phyloP scores from a whole-genome alignment of 768 basidiomycete species.

The Rhodocollybia butyracea region DNA sequence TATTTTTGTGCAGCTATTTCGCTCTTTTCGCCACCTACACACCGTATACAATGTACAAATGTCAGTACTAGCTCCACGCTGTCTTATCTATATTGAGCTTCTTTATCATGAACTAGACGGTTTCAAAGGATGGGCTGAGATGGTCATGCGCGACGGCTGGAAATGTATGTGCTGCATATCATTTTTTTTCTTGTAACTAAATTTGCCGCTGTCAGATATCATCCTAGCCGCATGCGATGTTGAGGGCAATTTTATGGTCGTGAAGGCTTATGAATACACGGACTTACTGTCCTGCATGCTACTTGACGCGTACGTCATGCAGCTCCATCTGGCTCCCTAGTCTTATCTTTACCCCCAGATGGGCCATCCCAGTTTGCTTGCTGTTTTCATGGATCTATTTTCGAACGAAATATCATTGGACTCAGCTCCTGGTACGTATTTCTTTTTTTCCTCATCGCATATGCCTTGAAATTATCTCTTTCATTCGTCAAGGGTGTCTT shows the following conservation, averaged over 20 bases:
- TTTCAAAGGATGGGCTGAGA: slow-evolving; percentile 76
- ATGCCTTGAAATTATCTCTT: neutral
- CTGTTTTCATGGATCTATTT: slow-evolving; percentile 83
- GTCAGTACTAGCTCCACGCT: slow-evolving; percentile 36
- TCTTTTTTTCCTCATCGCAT: neutral
- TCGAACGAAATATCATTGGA: slow-evolving; percentile 78
- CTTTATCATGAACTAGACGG: slow-evolving; percentile 53
- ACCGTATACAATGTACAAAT: slow-evolving; percentile 87
- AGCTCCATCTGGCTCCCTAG: neutral
- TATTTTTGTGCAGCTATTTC: slow-evolving; percentile 56
- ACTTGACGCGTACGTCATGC: slow-evolving; percentile 68
- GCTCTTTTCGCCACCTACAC: slow-evolving; percentile 74
- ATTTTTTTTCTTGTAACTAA: neutral
- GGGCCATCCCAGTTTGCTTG: slow-evolving; percentile 88
- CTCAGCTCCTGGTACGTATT: slow-evolving; percentile 64
- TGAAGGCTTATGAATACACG: slow-evolving; percentile 87
- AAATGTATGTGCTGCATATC: slow-evolving; percentile 54
- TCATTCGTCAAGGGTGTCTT: slow-evolving; percentile 53
- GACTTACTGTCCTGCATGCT: slow-evolving; percentile 88
- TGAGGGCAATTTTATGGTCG: slow-evolving; percentile 84
- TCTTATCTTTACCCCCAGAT: slow-evolving; percentile 36
- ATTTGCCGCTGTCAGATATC: slow-evolving; percentile 48
- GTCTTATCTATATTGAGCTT: neutral
- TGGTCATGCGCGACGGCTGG: slow-evolving; percentile 78
- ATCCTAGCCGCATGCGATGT: slow-evolving; percentile 80